Base-by-base conservation (phyloP, 495 filamentous ascomycete species). In the Mycothermus thermophilus region DNA sequence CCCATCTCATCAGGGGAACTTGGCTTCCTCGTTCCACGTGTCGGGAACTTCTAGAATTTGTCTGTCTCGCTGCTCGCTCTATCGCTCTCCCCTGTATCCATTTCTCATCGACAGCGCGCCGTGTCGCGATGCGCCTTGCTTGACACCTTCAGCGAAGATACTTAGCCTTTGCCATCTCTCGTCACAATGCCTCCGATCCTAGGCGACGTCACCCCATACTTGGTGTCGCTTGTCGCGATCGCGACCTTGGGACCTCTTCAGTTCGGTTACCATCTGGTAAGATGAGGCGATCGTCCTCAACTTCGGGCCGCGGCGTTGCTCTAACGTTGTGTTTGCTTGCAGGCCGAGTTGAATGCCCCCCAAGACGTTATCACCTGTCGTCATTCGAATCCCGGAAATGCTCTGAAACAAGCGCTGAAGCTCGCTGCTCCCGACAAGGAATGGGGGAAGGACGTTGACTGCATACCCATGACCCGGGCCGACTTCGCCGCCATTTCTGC, bases 301-400 rank as follows among this genome's bases (percentile, higher is more conserved):
- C n/a, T n/a, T n/a, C n/a, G n/a, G 13, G 8, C 14, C 24, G n/a
- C 19, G 9, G 5, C 31, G 8, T 1, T 26, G 24, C 15, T 15
- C 57, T 60, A 47, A 59, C 30, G 12, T 25, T 1, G 21, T 29
- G 2, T 11, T 19, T 17, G 3, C 16, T 11, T 21, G 7, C 51
- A 95, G 87, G 81, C 85, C 37, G 90, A 96, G 54, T 72, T 97
- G 19, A 97, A 97, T 54, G 83, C 90, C 19, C 90, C 90, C 8
- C 77, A 93, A 67, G 73, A 80, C 51, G 82, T 88, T 44, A 75
- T 96, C 43, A 86, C 79, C 34, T 92, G 83, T 63, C 72, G 75
- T 28, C 74, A 66, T n/a, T n/a, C n/a, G 46, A 73, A 74, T 44
- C 63, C 66, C 31, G 67, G 75, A 37, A 64, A 64, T 34, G 43